Percentiles rank a stretch among this genome's conserved stretches.
Conservation (phyloP, 306 rosid species). For the Sindora glabra region DNA sequence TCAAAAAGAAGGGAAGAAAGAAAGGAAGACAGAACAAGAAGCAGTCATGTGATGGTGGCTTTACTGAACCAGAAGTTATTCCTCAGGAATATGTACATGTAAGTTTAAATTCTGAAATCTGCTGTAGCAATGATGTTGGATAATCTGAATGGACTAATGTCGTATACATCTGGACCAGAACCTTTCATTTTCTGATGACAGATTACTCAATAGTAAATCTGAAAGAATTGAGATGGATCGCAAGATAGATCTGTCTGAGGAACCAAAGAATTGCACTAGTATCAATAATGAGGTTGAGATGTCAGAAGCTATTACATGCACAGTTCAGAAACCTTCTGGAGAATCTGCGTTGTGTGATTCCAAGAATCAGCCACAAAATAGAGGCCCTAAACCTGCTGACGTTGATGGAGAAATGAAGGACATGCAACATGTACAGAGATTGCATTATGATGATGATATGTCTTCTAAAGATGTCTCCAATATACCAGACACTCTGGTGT, state of each 20-base stretch:
- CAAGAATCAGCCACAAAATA: slow-evolving; percentile 19
- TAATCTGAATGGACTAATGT: slow-evolving; percentile 15
- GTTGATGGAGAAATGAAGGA: slow-evolving; percentile 19
- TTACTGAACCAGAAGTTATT: slow-evolving; percentile 38
- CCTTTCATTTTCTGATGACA: slow-evolving; percentile 23
- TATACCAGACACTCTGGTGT: slow-evolving; percentile 17
- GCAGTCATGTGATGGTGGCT: slow-evolving; percentile 28
- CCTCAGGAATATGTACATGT: slow-evolving; percentile 28
- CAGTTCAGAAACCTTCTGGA: slow-evolving; percentile 15
- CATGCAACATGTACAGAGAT: slow-evolving; percentile 7
- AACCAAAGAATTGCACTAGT: slow-evolving; percentile 20
- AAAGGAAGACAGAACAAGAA: slow-evolving; percentile 48
- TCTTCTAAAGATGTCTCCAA: slow-evolving; percentile 2
- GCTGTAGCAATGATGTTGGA: slow-evolving; percentile 31
- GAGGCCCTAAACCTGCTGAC: slow-evolving; percentile 11
- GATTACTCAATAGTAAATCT: slow-evolving; percentile 14
- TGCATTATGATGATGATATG: slow-evolving; percentile 23
- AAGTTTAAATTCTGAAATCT: slow-evolving; percentile 40
- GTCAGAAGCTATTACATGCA: slow-evolving; percentile 17
- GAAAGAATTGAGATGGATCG: slow-evolving; percentile 9
- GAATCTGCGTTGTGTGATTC: slow-evolving; percentile 19
- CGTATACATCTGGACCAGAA: slow-evolving; percentile 22
- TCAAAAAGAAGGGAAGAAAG: slow-evolving; percentile 45
- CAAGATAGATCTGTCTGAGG: slow-evolving; percentile 6
- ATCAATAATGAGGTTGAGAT: slow-evolving; percentile 19